These are phyloP conservation scores for Dimocarpus longan DNA, from an alignment of 345 rosid genomes.

Conservation along the genomic window DNA sequence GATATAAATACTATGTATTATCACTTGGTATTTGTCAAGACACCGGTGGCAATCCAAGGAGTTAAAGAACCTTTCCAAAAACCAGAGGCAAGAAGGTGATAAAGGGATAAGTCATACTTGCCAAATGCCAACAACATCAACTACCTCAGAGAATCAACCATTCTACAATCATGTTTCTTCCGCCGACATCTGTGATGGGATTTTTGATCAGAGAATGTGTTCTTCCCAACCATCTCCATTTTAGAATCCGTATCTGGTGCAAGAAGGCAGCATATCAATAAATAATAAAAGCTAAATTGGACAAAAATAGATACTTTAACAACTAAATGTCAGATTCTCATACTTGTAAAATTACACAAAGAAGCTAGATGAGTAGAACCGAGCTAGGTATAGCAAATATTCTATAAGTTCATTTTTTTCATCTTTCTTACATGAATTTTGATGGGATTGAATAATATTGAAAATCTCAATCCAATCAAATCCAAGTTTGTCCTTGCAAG, in stretches of 20 bases:
- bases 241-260: conserved; percentile 55
- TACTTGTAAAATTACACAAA: not conserved
- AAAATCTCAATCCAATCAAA: too few species aligned
- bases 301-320: not conserved
- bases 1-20: not conserved
- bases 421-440: too few species aligned
- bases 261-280: conserved; percentile 20
- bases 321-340: conserved; percentile 1
- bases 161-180: conserved; percentile 82
- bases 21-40: not conserved
- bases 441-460: too few species aligned
- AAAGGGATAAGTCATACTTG: not conserved
- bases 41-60: not conserved
- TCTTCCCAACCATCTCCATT: conserved; percentile 74
- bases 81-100: not conserved
- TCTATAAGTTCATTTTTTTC: not conserved
- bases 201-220: conserved; percentile 74
- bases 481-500: too few species aligned
- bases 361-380: not conserved
- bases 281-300: not conserved
- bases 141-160: conserved; percentile 59
- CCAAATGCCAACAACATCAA: conserved; percentile 16
- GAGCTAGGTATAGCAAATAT: not conserved
- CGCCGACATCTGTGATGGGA: conserved; percentile 79
- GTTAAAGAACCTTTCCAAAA: not conserved